Evolutionary conservation across 78 protist genomes (phyloP).

Genomic region (Isochrysis galbana): DNA sequence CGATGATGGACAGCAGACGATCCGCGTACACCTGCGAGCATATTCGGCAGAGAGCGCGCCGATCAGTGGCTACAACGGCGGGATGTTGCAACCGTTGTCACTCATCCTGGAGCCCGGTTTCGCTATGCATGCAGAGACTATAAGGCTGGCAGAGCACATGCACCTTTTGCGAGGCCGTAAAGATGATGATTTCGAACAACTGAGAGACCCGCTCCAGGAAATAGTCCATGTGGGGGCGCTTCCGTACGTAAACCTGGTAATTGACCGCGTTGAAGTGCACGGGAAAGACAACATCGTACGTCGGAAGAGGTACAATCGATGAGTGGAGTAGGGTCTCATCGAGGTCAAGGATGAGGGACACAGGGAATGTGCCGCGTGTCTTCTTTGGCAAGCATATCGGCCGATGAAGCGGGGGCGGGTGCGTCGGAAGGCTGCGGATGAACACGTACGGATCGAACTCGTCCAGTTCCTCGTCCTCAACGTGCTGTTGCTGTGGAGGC

Average conservation of each 20-base stretch:
- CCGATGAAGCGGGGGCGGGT: background rate
- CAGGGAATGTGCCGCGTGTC: conserved; percentile 6
- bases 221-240: conserved; percentile 34
- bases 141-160: background rate
- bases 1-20: conserved; percentile 69
- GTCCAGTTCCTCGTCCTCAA: background rate
- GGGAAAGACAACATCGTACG: conserved; percentile 27
- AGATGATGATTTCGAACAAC: conserved; percentile 80
- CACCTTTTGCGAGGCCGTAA: conserved; percentile 84
- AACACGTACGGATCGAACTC: conserved; percentile 20
- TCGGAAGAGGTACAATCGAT: background rate
- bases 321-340: conserved; percentile 28
- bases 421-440: conserved; percentile 1
- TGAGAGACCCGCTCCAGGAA: conserved; percentile 3
- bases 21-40: conserved; percentile 75
- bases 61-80: background rate
- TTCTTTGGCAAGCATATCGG: conserved; percentile 29
- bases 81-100: no score
- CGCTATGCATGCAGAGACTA: background rate
- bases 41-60: background rate
- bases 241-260: conserved; percentile 33
- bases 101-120: no score
- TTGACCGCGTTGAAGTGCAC: conserved; percentile 16
- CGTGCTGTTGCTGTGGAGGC: background rate
- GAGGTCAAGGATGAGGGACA: conserved; percentile 32